phyloP scores from a whole-genome alignment of 768 basidiomycete species.

The Boletus rubropictus region DNA sequence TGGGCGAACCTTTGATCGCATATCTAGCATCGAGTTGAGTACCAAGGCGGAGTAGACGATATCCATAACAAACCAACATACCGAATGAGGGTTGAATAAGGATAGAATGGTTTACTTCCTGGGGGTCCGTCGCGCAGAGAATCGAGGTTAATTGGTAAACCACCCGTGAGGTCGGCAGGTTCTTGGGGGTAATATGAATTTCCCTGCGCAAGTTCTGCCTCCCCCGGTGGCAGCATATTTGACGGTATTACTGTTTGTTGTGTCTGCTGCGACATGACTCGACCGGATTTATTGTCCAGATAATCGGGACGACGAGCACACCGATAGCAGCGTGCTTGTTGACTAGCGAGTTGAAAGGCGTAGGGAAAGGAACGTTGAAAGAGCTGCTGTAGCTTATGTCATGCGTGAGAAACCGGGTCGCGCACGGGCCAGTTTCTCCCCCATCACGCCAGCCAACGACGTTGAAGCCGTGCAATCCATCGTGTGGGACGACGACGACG shows the following conservation, averaged over 20 bases:
- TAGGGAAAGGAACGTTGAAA: slow-evolving; percentile 28
- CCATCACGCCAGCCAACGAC: slow-evolving; percentile 23
- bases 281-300: slow-evolving; percentile 4
- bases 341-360: slow-evolving; percentile 26
- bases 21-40: slow-evolving; percentile 45
- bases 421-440: slow-evolving; percentile 52
- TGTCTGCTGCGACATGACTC: slow-evolving; percentile 45
- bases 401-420: slow-evolving; percentile 36
- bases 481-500: slow-evolving; percentile 27
- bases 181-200: slow-evolving; percentile 68
- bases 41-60: not conserved
- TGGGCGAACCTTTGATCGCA: slow-evolving; percentile 87
- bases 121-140: slow-evolving; percentile 83
- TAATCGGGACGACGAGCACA: slow-evolving; percentile 8
- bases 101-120: slow-evolving; percentile 86
- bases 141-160: slow-evolving; percentile 81
- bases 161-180: slow-evolving; percentile 75
- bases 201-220: slow-evolving; percentile 47
- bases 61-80: slow-evolving; percentile 33
- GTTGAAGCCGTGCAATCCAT: slow-evolving; percentile 15
- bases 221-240: slow-evolving; percentile 52
- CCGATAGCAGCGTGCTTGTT: slow-evolving; percentile 18
- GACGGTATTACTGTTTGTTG: slow-evolving; percentile 54
- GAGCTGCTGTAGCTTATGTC: slow-evolving; percentile 54
- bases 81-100: slow-evolving; percentile 88